Conservation (phyloP, 192 early-diverging fungal species). For the Coemansia sp. region DNA sequence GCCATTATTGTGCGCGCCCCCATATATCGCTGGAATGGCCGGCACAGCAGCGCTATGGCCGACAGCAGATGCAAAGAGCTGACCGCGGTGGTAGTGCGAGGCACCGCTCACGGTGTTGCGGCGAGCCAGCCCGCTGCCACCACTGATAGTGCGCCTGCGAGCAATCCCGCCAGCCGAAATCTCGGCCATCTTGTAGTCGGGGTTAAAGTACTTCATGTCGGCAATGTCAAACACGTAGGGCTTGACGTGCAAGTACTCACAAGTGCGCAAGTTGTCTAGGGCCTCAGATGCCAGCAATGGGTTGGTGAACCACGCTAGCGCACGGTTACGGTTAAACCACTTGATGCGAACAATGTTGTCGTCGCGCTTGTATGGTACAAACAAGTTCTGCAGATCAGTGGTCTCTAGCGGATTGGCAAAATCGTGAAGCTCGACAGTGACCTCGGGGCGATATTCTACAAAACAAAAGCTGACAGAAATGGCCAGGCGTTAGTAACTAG, state of each 20-base stretch:
- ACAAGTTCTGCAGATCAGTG: conserved; percentile 49
- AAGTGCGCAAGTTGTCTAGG: conserved; percentile 43
- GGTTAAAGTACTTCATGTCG: conserved; percentile 57
- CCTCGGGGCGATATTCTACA: conserved; percentile 56
- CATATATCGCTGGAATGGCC: conserved; percentile 25
- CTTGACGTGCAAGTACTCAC: conserved; percentile 51
- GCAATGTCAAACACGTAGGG: conserved; percentile 42
- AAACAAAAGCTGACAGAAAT: background rate
- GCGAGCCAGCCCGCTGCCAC: conserved; percentile 47
- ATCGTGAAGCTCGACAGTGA: conserved; percentile 56
- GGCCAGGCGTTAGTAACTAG: background rate
- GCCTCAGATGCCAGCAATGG: conserved; percentile 44
- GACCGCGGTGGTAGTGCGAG: conserved; percentile 55
- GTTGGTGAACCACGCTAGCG: conserved; percentile 56
- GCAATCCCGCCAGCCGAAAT: conserved; percentile 30
- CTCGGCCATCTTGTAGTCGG: conserved; percentile 44
- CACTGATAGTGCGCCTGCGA: conserved; percentile 54
- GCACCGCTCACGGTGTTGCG: conserved; percentile 59
- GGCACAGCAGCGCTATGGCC: conserved; percentile 24
- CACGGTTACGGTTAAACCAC: conserved; percentile 59
- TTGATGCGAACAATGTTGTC: conserved; percentile 59
- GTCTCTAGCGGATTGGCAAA: conserved; percentile 55
- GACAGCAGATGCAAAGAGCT: conserved; percentile 35
- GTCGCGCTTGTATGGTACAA: conserved; percentile 46
- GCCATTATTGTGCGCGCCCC: conserved; percentile 10